Percentiles rank a stretch among this genome's conserved stretches.
phyloP scores from a whole-genome alignment of 2,329 filamentous ascomycete species.

The Diplodia scrobiculata region DNA sequence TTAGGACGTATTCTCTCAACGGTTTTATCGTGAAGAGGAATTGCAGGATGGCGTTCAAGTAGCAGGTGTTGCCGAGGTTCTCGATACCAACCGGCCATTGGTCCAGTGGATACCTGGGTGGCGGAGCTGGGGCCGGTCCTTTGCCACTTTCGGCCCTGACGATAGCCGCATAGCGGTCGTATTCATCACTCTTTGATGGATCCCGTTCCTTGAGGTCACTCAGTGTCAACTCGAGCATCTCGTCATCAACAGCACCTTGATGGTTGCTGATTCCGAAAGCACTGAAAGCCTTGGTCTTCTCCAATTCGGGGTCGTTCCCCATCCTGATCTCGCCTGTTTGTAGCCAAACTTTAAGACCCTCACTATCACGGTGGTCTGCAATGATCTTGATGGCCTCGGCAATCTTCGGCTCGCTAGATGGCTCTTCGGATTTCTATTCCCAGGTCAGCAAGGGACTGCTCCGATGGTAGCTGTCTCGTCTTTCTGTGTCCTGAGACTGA shows the following conservation, averaged over 20 bases:
- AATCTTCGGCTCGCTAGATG: slow-evolving; percentile 53
- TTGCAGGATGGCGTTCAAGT: slow-evolving; percentile 93
- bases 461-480: not conserved
- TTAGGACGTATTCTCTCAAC: slow-evolving; percentile 75
- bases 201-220: slow-evolving; percentile 28
- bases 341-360: slow-evolving; percentile 56
- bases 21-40: slow-evolving; percentile 89
- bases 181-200: slow-evolving; percentile 24
- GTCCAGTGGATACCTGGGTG: slow-evolving; percentile 41
- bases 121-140: slow-evolving; percentile 6
- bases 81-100: slow-evolving; percentile 79
- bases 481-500: not conserved
- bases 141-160: slow-evolving; percentile 23
- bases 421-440: slow-evolving; percentile 56
- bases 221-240: slow-evolving; percentile 38
- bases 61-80: slow-evolving; percentile 98
- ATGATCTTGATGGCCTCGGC: slow-evolving; percentile 61
- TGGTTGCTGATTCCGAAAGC: slow-evolving; percentile 55
- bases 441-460: not conserved
- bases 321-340: slow-evolving; percentile 49
- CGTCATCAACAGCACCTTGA: slow-evolving; percentile 54
- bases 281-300: slow-evolving; percentile 46
- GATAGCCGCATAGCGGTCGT: slow-evolving; percentile 22
- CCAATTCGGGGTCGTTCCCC: slow-evolving; percentile 56
- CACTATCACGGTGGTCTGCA: slow-evolving; percentile 60